These are phyloP conservation scores for Catharanthus roseus DNA, from an alignment of 257 asterid genomes.

Conservation along the genomic window DNA sequence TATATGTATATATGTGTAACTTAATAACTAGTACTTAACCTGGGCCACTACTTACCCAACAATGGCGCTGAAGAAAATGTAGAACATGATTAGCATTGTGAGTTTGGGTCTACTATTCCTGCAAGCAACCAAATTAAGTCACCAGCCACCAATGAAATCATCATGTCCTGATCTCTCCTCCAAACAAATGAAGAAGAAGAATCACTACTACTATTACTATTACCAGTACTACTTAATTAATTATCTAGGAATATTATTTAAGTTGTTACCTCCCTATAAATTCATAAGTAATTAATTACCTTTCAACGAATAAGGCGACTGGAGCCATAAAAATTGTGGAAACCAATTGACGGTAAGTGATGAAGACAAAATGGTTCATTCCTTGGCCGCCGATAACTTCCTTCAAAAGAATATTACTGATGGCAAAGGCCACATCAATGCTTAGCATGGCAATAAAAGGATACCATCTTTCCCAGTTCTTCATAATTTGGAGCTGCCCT, in stretches of 20 bases:
- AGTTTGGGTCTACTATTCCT: slow-evolving; percentile 71
- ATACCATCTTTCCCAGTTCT: slow-evolving; percentile 39
- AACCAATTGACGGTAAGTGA: slow-evolving; percentile 63
- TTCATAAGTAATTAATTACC: slow-evolving; percentile 36
- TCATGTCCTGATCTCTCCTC: too few species aligned
- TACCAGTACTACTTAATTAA: too few species aligned
- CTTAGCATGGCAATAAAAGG: slow-evolving; percentile 47
- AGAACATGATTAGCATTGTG: slow-evolving; percentile 38
- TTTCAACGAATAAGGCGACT: slow-evolving; percentile 54
- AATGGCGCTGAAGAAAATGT: slow-evolving; percentile 61
- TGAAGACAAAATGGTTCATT: slow-evolving; percentile 54
- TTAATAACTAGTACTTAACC: too few species aligned
- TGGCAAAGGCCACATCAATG: slow-evolving; percentile 51
- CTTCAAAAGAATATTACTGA: slow-evolving; percentile 62
- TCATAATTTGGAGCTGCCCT: slow-evolving; percentile 22
- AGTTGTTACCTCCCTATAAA: too few species aligned
- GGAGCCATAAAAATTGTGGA: slow-evolving; percentile 60
- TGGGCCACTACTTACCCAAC: slow-evolving; percentile 45
- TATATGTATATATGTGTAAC: too few species aligned
- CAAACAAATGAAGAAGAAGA: too few species aligned
- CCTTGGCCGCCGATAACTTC: slow-evolving; percentile 49
- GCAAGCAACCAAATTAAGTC: slow-evolving; percentile 20
- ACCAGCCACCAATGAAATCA: not conserved
- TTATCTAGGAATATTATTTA: too few species aligned
- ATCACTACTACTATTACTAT: too few species aligned